A percentile compares a stretch with the other conserved stretches of the same genome.
These are phyloP conservation scores for Fibroporia radiculosa DNA, from an alignment of 768 basidiomycete genomes.

Conservation along the genomic window DNA sequence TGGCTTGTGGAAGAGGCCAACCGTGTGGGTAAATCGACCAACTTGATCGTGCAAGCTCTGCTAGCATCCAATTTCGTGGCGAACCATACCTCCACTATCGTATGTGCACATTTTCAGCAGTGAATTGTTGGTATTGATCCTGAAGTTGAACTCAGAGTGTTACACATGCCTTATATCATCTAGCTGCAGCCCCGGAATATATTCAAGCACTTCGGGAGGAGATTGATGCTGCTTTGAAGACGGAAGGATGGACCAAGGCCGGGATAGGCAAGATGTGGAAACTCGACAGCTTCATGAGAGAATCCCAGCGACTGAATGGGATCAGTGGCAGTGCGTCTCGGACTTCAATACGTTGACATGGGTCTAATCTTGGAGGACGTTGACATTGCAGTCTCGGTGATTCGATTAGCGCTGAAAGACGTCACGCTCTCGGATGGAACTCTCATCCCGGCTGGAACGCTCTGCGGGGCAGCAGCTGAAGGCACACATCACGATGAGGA, in stretches of 20 bases:
- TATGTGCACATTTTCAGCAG: not conserved
- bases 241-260: constrained; percentile 20
- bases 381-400: constrained; percentile 16
- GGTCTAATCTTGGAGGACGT: constrained; percentile 14
- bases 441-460: constrained; percentile 17
- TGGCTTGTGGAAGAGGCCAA: constrained; percentile 25
- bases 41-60: constrained; percentile 18
- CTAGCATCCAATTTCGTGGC: constrained; percentile 21
- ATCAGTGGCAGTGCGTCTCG: constrained; percentile 19
- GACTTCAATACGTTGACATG: not conserved
- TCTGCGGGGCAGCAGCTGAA: constrained; percentile 10
- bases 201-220: constrained; percentile 34
- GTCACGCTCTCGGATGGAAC: constrained; percentile 29
- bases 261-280: constrained; percentile 36
- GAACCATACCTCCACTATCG: constrained; percentile 13
- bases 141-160: constrained; percentile 19
- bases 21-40: constrained; percentile 10
- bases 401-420: constrained; percentile 22
- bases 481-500: constrained; percentile 19
- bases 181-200: constrained; percentile 30
- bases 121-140: not conserved
- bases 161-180: constrained; percentile 26
- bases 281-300: constrained; percentile 39
- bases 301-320: constrained; percentile 29
- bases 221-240: constrained; percentile 28